phyloP scores from a whole-genome alignment of 768 basidiomycete species.

The Naganishia vaughanmartiniae region DNA sequence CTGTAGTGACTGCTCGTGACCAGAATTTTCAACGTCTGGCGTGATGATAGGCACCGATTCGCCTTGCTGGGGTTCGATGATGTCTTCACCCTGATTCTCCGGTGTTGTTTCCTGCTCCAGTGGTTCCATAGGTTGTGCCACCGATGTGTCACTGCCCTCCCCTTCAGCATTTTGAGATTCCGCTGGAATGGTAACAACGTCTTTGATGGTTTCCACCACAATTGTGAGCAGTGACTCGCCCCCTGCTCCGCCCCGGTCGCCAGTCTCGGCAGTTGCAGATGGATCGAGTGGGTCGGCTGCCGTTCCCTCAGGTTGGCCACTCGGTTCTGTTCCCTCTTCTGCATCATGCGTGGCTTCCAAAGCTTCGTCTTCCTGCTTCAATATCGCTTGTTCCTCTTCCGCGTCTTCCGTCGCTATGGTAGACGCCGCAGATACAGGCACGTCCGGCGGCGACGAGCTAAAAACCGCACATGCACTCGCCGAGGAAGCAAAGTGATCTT shows the following conservation, averaged over 20 bases:
- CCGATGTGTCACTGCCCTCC: neutral
- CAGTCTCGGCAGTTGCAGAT: neutral
- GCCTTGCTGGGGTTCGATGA: neutral
- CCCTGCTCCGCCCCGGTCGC: neutral
- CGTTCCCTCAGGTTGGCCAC: neutral
- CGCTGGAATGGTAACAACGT: neutral
- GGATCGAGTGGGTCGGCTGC: neutral
- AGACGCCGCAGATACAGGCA: neutral
- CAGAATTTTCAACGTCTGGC: neutral
- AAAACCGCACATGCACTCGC: constrained; percentile 68
- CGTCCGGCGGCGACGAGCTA: constrained; percentile 39
- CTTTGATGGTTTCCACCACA: neutral
- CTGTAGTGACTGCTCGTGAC: neutral
- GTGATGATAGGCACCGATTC: neutral
- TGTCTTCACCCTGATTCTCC: neutral
- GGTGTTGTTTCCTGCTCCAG: neutral
- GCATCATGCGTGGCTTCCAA: neutral
- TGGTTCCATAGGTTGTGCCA: neutral
- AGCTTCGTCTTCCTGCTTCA: constrained; percentile 1
- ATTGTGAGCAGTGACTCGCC: constrained; percentile 6
- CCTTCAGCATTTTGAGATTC: neutral
- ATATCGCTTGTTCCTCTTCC: constrained; percentile 3
- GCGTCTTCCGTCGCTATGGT: constrained; percentile 25
- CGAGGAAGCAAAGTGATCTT: constrained; percentile 71
- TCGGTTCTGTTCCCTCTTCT: neutral